Evolutionary conservation across 768 basidiomycete genomes (phyloP).

Genomic region (Candolleomyces eurysporus): DNA sequence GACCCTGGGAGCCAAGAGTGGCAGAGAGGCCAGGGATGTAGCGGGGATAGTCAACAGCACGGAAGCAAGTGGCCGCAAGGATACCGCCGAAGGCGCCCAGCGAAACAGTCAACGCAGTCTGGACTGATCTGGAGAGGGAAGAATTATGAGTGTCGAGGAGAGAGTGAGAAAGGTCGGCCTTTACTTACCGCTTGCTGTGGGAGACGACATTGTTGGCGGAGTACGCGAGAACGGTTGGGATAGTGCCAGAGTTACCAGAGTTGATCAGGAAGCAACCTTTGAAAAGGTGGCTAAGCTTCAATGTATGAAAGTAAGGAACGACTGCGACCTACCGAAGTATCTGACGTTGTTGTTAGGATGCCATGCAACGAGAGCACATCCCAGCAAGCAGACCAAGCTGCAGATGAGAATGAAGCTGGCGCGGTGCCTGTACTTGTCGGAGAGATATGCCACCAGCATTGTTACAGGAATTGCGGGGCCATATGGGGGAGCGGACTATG

Average conservation of each 20-base stretch:
- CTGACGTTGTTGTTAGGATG: slow-evolving; percentile 33
- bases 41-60: slow-evolving; percentile 39
- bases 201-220: slow-evolving; percentile 47
- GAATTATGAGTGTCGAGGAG: neutral
- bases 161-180: neutral
- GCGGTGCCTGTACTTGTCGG: slow-evolving; percentile 43
- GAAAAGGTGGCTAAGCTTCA: neutral
- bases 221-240: slow-evolving; percentile 44
- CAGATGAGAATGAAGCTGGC: slow-evolving; percentile 40
- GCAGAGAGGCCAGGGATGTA: slow-evolving; percentile 45
- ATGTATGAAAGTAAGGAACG: neutral
- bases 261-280: slow-evolving; percentile 44
- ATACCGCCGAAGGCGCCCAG: slow-evolving; percentile 44
- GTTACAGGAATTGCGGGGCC: slow-evolving; percentile 39
- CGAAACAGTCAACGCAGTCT: slow-evolving; percentile 39
- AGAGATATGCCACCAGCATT: slow-evolving; percentile 44
- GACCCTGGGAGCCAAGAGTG: slow-evolving; percentile 37
- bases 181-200: slow-evolving; percentile 39
- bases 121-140: slow-evolving; percentile 23
- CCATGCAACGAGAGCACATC: slow-evolving; percentile 38
- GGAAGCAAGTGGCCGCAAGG: slow-evolving; percentile 40
- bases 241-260: slow-evolving; percentile 40
- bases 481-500: slow-evolving; percentile 45
- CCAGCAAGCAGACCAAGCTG: slow-evolving; percentile 35
- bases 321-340: slow-evolving; percentile 37